Conservation (phyloP, 345 rosid genomes). For the Linum usitatissimum region DNA sequence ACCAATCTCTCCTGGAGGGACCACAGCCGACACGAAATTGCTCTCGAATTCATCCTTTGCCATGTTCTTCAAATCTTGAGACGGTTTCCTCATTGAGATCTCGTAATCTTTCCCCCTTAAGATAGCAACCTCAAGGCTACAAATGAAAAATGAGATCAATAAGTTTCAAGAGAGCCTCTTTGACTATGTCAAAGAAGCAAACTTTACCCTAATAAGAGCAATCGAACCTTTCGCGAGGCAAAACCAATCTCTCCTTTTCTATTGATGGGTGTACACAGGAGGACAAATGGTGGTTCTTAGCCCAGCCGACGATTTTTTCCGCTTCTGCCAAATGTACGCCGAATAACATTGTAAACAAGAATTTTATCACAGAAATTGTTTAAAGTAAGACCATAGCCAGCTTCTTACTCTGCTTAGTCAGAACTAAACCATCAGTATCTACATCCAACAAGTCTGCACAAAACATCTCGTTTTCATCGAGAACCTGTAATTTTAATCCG, state of each 20-base stretch:
- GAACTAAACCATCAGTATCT: constrained; percentile 67
- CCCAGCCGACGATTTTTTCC: constrained; percentile 95
- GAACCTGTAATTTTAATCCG: constrained; percentile 45
- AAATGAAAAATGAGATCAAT: constrained; percentile 23
- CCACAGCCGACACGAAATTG: constrained; percentile 83
- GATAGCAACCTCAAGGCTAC: constrained; percentile 82
- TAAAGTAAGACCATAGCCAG: constrained; percentile 2
- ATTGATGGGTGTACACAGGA: constrained; percentile 50
- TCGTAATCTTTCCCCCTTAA: constrained; percentile 78
- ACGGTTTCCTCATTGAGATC: constrained; percentile 46
- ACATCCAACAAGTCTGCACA: constrained; percentile 66
- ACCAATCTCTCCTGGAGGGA: constrained; percentile 89
- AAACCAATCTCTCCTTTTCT: constrained; percentile 53
- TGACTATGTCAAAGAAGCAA: background rate
- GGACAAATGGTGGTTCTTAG: constrained; percentile 76
- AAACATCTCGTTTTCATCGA: constrained; percentile 77
- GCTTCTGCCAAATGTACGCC: constrained; percentile 42
- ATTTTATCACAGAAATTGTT: background rate
- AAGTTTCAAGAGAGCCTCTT: constrained; percentile 11
- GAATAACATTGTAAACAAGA: background rate
- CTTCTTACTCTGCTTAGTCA: constrained; percentile 75
- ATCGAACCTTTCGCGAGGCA: constrained; percentile 76
- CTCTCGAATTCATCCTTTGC: constrained; percentile 88
- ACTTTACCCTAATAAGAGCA: background rate
- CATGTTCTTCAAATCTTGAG: constrained; percentile 70